Conservation (phyloP, 169 alveolate species). For the Theileria equi region DNA sequence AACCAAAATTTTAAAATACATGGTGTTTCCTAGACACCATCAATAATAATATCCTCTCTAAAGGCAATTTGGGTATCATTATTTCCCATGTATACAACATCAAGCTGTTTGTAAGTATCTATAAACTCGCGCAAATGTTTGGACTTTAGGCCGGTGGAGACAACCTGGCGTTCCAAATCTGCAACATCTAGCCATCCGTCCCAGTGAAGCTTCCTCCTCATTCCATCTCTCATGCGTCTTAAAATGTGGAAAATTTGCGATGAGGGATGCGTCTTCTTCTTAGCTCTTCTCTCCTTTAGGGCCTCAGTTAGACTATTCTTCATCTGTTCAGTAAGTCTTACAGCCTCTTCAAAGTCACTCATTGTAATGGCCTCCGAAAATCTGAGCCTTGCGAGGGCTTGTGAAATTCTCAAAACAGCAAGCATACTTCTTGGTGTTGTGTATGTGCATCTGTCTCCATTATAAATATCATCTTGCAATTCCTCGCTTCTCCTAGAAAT, state of each 20-base stretch:
- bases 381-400: slow-evolving; percentile 91
- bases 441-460: slow-evolving; percentile 85
- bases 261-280: slow-evolving; percentile 64
- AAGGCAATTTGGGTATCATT: slow-evolving; percentile 60
- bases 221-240: slow-evolving; percentile 64
- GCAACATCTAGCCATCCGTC: slow-evolving; percentile 73
- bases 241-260: slow-evolving; percentile 77
- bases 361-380: slow-evolving; percentile 86
- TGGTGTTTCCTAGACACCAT: no score
- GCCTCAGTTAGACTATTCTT: slow-evolving; percentile 82
- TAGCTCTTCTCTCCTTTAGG: slow-evolving; percentile 60
- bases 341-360: slow-evolving; percentile 94
- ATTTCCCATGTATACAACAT: slow-evolving; percentile 66
- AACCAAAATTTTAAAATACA: no score
- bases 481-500: slow-evolving; percentile 69
- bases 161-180: slow-evolving; percentile 69
- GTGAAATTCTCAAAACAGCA: slow-evolving; percentile 91
- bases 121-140: slow-evolving; percentile 68
- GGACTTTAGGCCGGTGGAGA: slow-evolving; percentile 68
- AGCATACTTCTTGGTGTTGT: slow-evolving; percentile 96
- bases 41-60: slow-evolving; percentile 59
- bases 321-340: slow-evolving; percentile 88
- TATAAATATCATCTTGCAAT: slow-evolving; percentile 70
- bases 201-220: slow-evolving; percentile 69
- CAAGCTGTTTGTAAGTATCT: slow-evolving; percentile 74